Percentiles rank a stretch among this genome's conserved stretches.
Evolutionary conservation across 768 basidiomycete genomes (phyloP).

Genomic region (Guyanaporus albipodus): DNA sequence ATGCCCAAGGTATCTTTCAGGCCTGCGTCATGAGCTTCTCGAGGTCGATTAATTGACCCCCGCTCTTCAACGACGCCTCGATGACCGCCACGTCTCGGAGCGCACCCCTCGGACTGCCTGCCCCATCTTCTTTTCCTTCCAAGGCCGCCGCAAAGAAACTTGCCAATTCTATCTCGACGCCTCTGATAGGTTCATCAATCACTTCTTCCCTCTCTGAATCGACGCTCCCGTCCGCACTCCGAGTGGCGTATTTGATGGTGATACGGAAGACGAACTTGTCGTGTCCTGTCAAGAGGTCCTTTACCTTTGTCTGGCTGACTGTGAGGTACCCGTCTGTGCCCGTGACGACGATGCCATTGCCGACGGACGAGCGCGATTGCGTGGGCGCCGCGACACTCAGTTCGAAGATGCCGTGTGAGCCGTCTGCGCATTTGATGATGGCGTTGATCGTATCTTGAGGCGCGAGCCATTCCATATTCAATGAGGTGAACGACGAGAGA

Average conservation of each 20-base stretch:
- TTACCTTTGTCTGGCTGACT: conserved; percentile 32
- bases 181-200: conserved; percentile 45
- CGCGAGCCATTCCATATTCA: conserved; percentile 66
- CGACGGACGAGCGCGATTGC: conserved; percentile 32
- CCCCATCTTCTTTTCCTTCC: conserved; percentile 44
- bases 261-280: conserved; percentile 34
- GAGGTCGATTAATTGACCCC: conserved; percentile 59
- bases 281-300: conserved; percentile 22
- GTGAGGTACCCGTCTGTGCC: conserved; percentile 63
- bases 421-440: conserved; percentile 43
- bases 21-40: conserved; percentile 27
- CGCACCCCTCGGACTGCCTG: conserved; percentile 61
- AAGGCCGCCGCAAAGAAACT: conserved; percentile 56
- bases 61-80: conserved; percentile 68
- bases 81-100: conserved; percentile 77
- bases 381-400: conserved; percentile 61
- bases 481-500: conserved; percentile 61
- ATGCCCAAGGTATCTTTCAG: too few species aligned
- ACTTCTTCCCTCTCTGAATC: conserved; percentile 39
- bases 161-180: conserved; percentile 54
- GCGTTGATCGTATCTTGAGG: conserved; percentile 79
- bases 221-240: conserved; percentile 16
- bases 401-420: conserved; percentile 57
- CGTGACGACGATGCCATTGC: conserved; percentile 43
- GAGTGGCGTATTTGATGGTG: conserved; percentile 33